These are phyloP conservation scores for Coccomyxa sp. DNA, from an alignment of 139 green algal species.

Conservation along the genomic window DNA sequence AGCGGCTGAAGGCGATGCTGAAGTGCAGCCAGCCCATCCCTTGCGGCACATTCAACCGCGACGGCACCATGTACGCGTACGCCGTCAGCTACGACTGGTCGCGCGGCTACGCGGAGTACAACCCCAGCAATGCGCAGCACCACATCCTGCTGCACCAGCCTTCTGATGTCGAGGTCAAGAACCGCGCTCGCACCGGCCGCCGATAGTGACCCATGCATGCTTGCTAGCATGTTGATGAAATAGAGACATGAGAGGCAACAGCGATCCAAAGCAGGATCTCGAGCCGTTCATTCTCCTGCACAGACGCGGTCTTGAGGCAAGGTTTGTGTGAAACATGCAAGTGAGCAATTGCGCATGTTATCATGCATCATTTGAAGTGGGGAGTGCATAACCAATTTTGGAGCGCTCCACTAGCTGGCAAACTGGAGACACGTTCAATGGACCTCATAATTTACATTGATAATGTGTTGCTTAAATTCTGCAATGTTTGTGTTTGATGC, in stretches of 20 bases:
- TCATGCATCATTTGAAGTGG: too few species aligned
- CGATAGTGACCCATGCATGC: not conserved
- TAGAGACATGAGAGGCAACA: not conserved
- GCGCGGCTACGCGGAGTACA: constrained; percentile 74
- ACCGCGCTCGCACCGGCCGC: not conserved
- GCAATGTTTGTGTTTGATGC: too few species aligned
- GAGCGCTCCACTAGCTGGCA: too few species aligned
- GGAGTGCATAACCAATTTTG: too few species aligned
- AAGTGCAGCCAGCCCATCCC: constrained; percentile 76
- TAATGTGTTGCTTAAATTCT: too few species aligned
- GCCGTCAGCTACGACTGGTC: constrained; percentile 90
- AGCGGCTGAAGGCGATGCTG: constrained; percentile 89
- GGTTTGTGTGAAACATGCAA: too few species aligned
- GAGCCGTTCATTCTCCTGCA: too few species aligned
- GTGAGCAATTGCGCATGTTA: too few species aligned
- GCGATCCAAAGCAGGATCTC: too few species aligned
- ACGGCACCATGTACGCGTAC: constrained; percentile 91
- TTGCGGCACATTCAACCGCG: constrained; percentile 78
- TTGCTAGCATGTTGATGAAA: not conserved
- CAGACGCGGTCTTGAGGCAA: too few species aligned
- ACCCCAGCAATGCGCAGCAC: constrained; percentile 70
- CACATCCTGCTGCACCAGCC: constrained; percentile 85
- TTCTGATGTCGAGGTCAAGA: constrained; percentile 80
- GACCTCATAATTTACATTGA: too few species aligned
- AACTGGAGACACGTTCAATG: too few species aligned